phyloP scores from a whole-genome alignment of 176 grass and related monocot species.

The Lolium perenne region DNA sequence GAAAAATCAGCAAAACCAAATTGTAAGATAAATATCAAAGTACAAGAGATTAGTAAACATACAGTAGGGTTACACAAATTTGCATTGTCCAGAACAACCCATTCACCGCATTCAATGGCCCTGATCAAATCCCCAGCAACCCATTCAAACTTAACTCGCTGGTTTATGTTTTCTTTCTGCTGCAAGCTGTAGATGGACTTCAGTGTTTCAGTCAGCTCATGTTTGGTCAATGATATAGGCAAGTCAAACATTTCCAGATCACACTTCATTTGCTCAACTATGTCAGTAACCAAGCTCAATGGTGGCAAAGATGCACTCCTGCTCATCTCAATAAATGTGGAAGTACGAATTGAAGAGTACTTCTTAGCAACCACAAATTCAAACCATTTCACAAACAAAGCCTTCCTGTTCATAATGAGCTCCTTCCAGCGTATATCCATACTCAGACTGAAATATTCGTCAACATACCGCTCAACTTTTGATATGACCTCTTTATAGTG shows the following conservation, averaged over 20 bases:
- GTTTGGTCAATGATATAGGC: constrained; percentile 60
- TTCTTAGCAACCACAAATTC: constrained; percentile 70
- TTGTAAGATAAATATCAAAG: constrained; percentile 17
- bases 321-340: constrained; percentile 51
- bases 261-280: constrained; percentile 73
- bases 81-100: constrained; percentile 94
- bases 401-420: constrained; percentile 60
- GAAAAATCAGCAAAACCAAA: constrained; percentile 43
- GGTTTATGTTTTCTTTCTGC: constrained; percentile 57
- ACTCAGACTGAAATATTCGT: constrained; percentile 78
- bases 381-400: constrained; percentile 90
- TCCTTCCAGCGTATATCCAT: constrained; percentile 58
- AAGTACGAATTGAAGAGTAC: constrained; percentile 42
- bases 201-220: constrained; percentile 62
- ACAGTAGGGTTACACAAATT: constrained; percentile 98
- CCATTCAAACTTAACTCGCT: constrained; percentile 86
- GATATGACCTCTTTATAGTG: constrained; percentile 72
- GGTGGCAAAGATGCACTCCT: constrained; percentile 52
- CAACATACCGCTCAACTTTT: constrained; percentile 72
- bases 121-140: constrained; percentile 82
- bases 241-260: constrained; percentile 64
- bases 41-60: constrained; percentile 37
- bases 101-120: constrained; percentile 84
- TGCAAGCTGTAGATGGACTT: constrained; percentile 64
- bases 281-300: constrained; percentile 61